A percentile compares a stretch with the other conserved stretches of the same genome.
These are phyloP conservation scores for Ambrosiella beaveri DNA, from an alignment of 2,329 filamentous ascomycete species.

Conservation along the genomic window DNA sequence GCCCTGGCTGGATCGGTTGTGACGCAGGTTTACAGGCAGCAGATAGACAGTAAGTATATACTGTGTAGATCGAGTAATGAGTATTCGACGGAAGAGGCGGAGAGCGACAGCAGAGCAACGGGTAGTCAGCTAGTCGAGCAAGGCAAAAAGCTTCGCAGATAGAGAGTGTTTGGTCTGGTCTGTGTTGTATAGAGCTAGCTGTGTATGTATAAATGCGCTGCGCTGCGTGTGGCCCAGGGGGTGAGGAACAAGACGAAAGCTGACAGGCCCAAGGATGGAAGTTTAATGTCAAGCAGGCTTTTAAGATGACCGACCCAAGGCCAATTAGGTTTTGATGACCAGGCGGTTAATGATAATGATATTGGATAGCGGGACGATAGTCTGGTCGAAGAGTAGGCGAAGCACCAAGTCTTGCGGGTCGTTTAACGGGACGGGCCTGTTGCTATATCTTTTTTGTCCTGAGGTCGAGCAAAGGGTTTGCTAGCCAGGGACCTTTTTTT, in stretches of 20 bases:
- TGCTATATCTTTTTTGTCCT: constrained; percentile 1
- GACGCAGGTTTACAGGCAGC: background rate
- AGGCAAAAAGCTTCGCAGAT: too few relatives aligned
- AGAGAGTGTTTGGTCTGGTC: too few relatives aligned
- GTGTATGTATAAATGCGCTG: too few relatives aligned
- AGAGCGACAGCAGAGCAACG: background rate
- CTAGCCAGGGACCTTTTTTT: background rate
- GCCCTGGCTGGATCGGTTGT: background rate
- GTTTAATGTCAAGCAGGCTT: too few relatives aligned
- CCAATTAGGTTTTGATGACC: background rate
- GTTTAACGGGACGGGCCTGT: background rate
- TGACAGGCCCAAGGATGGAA: too few relatives aligned
- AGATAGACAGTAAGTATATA: background rate
- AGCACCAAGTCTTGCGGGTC: background rate
- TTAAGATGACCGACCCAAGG: too few relatives aligned
- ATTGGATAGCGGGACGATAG: too few relatives aligned
- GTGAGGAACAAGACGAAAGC: too few relatives aligned
- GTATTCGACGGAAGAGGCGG: background rate
- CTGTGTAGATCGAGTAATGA: background rate
- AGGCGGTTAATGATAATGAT: background rate
- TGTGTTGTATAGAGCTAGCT: too few relatives aligned
- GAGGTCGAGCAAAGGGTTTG: background rate
- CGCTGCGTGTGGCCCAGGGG: background rate
- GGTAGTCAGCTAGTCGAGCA: too few relatives aligned
- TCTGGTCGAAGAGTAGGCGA: background rate